These are phyloP conservation scores for Nicotiana sylvestris DNA, from an alignment of 257 asterid species.

Conservation along the genomic window DNA sequence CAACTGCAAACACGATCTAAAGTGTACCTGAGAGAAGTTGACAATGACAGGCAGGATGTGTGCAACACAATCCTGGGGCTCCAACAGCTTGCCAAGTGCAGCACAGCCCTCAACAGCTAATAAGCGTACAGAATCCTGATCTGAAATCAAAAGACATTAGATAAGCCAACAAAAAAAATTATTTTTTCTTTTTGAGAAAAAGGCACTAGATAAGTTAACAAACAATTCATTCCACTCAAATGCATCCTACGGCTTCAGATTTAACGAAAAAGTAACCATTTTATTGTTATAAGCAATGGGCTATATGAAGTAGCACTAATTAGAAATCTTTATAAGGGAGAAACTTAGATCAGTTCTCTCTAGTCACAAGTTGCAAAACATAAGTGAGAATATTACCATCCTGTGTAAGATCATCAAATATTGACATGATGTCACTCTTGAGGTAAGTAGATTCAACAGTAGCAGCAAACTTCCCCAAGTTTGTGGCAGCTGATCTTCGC, in stretches of 20 bases:
- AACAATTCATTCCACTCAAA: neutral
- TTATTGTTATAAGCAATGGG: neutral
- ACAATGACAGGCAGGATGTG: slow-evolving; percentile 89
- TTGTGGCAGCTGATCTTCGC: slow-evolving; percentile 88
- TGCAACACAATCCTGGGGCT: slow-evolving; percentile 86
- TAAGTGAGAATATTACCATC: slow-evolving; percentile 30
- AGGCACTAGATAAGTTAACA: neutral
- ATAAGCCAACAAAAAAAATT: neutral
- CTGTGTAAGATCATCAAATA: slow-evolving; percentile 48
- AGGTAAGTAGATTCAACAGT: slow-evolving; percentile 44
- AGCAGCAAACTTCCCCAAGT: slow-evolving; percentile 47
- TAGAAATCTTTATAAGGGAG: neutral
- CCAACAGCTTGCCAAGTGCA: slow-evolving; percentile 90
- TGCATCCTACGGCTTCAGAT: neutral
- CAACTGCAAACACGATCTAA: neutral
- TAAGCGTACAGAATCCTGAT: slow-evolving; percentile 90
- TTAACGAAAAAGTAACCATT: neutral
- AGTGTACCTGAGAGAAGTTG: slow-evolving; percentile 53
- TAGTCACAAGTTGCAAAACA: neutral
- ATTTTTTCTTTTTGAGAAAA: too few species aligned
- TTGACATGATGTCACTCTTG: slow-evolving; percentile 43
- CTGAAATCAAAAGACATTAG: slow-evolving; percentile 27
- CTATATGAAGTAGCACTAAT: neutral
- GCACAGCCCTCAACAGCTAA: slow-evolving; percentile 95
- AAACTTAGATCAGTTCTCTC: neutral